Conservation (phyloP, 148 eudicot genomes). For the Camellia granthamiana region DNA sequence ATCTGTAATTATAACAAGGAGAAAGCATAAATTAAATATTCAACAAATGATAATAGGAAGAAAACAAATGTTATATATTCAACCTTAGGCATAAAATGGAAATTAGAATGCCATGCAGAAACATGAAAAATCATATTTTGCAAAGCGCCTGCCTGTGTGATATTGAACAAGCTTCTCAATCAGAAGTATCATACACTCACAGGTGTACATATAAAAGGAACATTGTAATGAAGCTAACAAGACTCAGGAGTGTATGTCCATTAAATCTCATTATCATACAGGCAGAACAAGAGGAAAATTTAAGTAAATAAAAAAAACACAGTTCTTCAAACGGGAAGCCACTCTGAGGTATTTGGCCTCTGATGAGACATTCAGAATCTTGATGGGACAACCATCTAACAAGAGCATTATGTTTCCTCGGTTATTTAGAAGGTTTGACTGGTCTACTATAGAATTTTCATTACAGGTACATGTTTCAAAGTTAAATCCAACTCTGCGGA, state of each 20-base stretch:
- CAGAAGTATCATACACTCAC: not conserved
- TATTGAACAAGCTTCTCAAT: not conserved
- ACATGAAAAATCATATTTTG: not conserved
- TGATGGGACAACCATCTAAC: not conserved
- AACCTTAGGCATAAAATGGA: not conserved
- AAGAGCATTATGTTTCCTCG: not conserved
- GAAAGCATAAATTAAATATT: not conserved
- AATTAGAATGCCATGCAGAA: not conserved
- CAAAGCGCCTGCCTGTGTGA: not conserved
- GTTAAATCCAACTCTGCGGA: not conserved
- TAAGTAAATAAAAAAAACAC: not conserved
- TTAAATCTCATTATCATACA: not conserved
- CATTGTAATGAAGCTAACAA: not conserved
- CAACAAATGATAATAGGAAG: not conserved
- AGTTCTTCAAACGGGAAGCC: too few relatives aligned
- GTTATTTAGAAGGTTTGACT: not conserved
- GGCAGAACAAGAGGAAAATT: not conserved
- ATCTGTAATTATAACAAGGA: constrained; percentile 41
- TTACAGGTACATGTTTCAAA: not conserved
- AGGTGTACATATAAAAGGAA: not conserved
- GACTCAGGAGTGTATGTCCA: not conserved
- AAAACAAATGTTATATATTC: not conserved
- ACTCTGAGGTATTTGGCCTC: not conserved
- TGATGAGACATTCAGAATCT: not conserved
- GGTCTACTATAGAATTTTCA: not conserved